Conservation (phyloP, 2,329 filamentous ascomycete genomes). For the Botrytis elliptica region DNA sequence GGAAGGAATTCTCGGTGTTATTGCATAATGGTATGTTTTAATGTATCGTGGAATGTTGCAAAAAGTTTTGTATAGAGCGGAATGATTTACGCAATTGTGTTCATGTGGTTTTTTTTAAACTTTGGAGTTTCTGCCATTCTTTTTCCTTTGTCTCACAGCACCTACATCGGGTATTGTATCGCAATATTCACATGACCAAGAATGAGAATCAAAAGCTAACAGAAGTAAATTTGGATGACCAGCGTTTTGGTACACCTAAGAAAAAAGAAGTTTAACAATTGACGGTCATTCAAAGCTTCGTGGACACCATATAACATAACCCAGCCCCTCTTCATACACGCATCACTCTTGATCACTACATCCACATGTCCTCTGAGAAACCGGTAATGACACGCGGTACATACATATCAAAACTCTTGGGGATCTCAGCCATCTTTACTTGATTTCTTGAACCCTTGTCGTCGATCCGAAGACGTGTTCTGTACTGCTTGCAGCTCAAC, state of each 20-base stretch:
- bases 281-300: neutral
- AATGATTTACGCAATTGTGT: neutral
- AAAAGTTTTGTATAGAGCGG: neutral
- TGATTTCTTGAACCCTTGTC: neutral
- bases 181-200: neutral
- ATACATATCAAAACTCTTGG: neutral
- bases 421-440: neutral
- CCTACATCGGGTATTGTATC: neutral
- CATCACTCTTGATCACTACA: neutral
- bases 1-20: slow-evolving; percentile 4
- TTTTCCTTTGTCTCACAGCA: neutral
- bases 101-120: neutral
- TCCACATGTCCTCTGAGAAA: neutral
- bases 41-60: neutral
- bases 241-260: no score
- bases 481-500: neutral
- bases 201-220: neutral
- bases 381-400: neutral
- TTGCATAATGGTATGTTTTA: neutral
- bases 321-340: neutral
- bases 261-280: neutral
- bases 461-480: neutral
- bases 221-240: neutral
- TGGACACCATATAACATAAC: neutral
- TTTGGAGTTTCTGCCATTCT: neutral